phyloP scores from a whole-genome alignment of 768 basidiomycete species.

The Agrocybe praecox region DNA sequence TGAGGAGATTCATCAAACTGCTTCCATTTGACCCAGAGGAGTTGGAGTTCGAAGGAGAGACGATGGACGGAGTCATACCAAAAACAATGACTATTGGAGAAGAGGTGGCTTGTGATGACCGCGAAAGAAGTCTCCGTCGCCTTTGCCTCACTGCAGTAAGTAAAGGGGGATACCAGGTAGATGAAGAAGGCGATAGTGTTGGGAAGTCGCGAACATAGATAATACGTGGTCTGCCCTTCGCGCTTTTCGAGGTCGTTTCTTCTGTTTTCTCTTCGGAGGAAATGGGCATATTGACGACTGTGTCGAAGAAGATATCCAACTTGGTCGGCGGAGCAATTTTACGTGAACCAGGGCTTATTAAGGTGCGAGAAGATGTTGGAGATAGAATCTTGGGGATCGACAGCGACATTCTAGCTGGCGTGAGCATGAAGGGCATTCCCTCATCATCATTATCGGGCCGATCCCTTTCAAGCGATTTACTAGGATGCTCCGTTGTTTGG shows the following conservation, averaged over 20 bases:
- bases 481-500: conserved; percentile 13
- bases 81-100: conserved; percentile 85
- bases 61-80: conserved; percentile 81
- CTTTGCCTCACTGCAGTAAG: conserved; percentile 78
- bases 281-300: conserved; percentile 66
- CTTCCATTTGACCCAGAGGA: conserved; percentile 31
- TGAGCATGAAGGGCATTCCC: conserved; percentile 26
- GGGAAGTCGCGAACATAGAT: conserved; percentile 85
- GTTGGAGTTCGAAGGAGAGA: conserved; percentile 40
- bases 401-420: conserved; percentile 43
- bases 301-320: conserved; percentile 74
- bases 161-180: conserved; percentile 81
- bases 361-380: conserved; percentile 36
- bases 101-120: conserved; percentile 58
- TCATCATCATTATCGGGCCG: conserved; percentile 38
- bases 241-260: conserved; percentile 1
- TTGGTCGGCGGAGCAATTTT: conserved; percentile 52
- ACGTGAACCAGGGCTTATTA: conserved; percentile 43
- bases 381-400: conserved; percentile 39
- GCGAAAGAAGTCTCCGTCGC: conserved; percentile 63
- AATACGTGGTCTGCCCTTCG: conserved; percentile 56
- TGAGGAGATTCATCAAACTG: conserved; percentile 46
- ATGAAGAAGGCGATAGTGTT: conserved; percentile 70
- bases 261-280: conserved; percentile 5
- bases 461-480: conserved; percentile 24